Conservation (phyloP, 2,329 filamentous ascomycete species). For the Aspergillus pseudoviridinutans region DNA sequence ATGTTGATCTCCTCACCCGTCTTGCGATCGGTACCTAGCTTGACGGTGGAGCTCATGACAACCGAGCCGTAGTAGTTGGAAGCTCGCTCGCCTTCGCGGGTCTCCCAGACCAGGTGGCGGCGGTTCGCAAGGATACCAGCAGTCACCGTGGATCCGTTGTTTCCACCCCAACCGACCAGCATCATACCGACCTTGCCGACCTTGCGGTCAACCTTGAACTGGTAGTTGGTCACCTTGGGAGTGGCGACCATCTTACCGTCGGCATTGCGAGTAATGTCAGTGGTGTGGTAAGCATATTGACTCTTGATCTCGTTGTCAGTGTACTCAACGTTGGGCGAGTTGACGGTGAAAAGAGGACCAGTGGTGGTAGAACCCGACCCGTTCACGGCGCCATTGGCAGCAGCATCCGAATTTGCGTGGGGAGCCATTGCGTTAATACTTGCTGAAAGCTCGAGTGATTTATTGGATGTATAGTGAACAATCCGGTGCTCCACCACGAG, state of each 20-base stretch:
- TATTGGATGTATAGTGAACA: conserved; percentile 46
- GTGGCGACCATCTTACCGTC: conserved; percentile 76
- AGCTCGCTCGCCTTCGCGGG: conserved; percentile 76
- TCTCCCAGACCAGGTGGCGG: conserved; percentile 82
- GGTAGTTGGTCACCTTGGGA: conserved; percentile 84
- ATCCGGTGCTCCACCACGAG: conserved; percentile 74
- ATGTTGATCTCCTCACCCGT: conserved; percentile 91
- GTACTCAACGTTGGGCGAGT: conserved; percentile 90
- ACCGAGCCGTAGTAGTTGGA: conserved; percentile 99
- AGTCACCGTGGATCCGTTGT: conserved; percentile 96
- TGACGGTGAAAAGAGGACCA: conserved; percentile 71
- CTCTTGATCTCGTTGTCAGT: conserved; percentile 82
- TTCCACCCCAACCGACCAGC: conserved; percentile 96
- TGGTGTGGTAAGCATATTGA: conserved; percentile 96
- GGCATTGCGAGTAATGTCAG: conserved; percentile 66
- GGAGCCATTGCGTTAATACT: conserved; percentile 71
- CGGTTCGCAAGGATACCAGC: conserved; percentile 96
- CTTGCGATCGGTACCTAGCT: conserved; percentile 82
- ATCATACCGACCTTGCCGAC: conserved; percentile 93
- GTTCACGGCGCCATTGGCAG: conserved; percentile 52
- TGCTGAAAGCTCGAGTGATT: conserved; percentile 25
- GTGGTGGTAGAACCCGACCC: conserved; percentile 44
- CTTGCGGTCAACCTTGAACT: conserved; percentile 96
- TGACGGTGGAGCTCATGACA: conserved; percentile 95
- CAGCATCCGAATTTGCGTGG: conserved; percentile 67